phyloP scores from a whole-genome alignment of 495 filamentous ascomycete genomes.

The Aspergillus carlsbadensis region DNA sequence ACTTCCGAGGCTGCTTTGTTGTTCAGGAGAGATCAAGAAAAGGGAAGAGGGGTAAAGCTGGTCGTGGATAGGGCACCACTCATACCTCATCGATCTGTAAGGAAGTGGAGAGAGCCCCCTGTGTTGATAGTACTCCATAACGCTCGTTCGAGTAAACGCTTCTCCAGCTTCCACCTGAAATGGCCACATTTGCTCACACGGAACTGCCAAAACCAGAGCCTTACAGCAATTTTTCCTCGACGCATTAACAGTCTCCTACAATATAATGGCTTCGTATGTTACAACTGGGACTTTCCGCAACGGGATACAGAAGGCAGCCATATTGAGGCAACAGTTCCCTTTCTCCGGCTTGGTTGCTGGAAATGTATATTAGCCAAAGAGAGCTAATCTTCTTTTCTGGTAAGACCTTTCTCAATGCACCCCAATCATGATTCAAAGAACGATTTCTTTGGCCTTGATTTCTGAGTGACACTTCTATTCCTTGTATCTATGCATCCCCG shows the following conservation, averaged over 20 bases:
- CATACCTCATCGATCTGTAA: neutral
- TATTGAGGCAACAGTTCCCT: neutral
- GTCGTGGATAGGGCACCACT: neutral
- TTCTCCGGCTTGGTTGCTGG: no score
- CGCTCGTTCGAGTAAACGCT: neutral
- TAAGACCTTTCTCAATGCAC: no score
- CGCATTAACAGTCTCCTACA: neutral
- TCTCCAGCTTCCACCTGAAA: neutral
- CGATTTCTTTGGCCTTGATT: no score
- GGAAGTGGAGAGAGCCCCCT: neutral
- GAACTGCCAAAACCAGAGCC: neutral
- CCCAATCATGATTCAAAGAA: no score
- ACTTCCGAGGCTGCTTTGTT: conserved; percentile 1
- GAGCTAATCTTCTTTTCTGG: no score
- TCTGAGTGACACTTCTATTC: no score
- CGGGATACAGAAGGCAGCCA: neutral
- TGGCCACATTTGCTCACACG: neutral
- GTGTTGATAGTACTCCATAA: neutral
- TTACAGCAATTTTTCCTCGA: neutral
- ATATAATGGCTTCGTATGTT: no score
- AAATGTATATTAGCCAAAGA: no score
- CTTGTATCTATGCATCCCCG: no score
- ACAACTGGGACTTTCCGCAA: no score
- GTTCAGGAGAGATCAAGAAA: neutral
- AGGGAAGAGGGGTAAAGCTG: neutral